A percentile compares a stretch with the other conserved stretches of the same genome.
These are phyloP conservation scores for Mangifera indica DNA, from an alignment of 345 rosid species.

Conservation along the genomic window DNA sequence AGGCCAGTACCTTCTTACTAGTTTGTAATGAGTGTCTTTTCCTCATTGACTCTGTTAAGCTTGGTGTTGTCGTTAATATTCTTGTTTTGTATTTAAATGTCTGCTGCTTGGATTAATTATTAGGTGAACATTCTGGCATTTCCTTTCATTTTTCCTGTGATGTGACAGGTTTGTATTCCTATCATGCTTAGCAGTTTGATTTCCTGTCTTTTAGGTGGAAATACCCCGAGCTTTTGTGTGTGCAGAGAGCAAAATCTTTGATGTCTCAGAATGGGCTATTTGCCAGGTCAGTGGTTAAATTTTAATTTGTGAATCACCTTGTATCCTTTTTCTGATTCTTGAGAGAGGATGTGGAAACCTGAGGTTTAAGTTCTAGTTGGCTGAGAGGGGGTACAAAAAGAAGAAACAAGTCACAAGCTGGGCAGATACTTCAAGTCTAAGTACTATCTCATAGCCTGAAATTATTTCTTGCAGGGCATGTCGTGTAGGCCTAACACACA, in stretches of 20 bases:
- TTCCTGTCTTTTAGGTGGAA: slow-evolving; percentile 59
- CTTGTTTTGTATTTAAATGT: slow-evolving; percentile 8
- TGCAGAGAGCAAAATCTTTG: slow-evolving; percentile 98
- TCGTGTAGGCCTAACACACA: slow-evolving; percentile 97
- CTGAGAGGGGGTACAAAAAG: background rate
- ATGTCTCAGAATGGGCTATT: slow-evolving; percentile 98
- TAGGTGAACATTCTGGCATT: background rate
- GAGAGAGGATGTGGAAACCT: background rate
- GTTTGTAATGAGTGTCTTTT: background rate
- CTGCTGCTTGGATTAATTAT: background rate
- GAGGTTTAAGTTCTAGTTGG: background rate
- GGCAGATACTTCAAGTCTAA: background rate
- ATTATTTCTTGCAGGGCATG: slow-evolving; percentile 65
- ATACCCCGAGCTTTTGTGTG: slow-evolving; percentile 98
- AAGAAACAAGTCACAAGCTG: background rate
- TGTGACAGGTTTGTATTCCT: slow-evolving; percentile 10
- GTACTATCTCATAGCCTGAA: background rate
- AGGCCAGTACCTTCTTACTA: too few relatives aligned
- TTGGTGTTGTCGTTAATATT: background rate
- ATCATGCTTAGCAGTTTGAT: slow-evolving; percentile 19
- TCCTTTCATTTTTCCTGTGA: slow-evolving; percentile 6
- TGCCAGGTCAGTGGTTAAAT: slow-evolving; percentile 70
- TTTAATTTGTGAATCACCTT: background rate
- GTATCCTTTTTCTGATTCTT: background rate
- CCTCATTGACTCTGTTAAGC: background rate